Evolutionary conservation across 345 rosid genomes (phyloP), one percentile per base, ranked within the genome.

Genomic region (Rhizophora mangle): DNA sequence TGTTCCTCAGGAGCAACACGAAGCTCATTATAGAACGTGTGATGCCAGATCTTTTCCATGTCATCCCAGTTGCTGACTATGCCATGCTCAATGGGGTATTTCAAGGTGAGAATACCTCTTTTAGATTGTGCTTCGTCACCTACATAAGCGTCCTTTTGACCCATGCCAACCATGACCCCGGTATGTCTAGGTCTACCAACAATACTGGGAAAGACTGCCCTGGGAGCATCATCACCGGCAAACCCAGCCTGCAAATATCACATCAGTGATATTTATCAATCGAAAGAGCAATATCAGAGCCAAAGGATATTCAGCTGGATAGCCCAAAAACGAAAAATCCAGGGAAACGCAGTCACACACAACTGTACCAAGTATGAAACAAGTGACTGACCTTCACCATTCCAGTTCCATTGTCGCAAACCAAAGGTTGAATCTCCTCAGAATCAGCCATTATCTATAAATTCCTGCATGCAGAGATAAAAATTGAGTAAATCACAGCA

Each of bases 391-490:
- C 91, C 89, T 87, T 87, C 66, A 87, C 91, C 91, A 84, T 87
- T 69, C 91, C 91, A 29, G 91, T 87, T 70, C 91, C 91, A 83
- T 87, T 87, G 84, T 87, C 92, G 6, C 92, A 87, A 13, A 87
- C 92, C 2, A 87, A 89, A 69, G 92, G 92, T 74, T 87, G 92
- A 76, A 92, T 92, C 68, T 92, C 98, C 87, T 92, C 98, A 19
- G 85, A 84, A 60, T 93, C 98, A 5, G 96, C 98, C 98, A 93
- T 93, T 68, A 88, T 80, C 68, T 67, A 82, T 71, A 34, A 71
- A 55, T 2, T 29, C 24, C 76, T 76, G 61, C 27, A 63, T 1
- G 15, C 13, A 31, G 22, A 61, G 16, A 16, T 32, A 62, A 0
- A 53, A 24, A 24, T 10, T 20, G 43, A 72, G 29, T 34, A 6